These are phyloP conservation scores for Cnidoscolus chayamansa DNA, from an alignment of 441 rosid species.

Conservation along the genomic window DNA sequence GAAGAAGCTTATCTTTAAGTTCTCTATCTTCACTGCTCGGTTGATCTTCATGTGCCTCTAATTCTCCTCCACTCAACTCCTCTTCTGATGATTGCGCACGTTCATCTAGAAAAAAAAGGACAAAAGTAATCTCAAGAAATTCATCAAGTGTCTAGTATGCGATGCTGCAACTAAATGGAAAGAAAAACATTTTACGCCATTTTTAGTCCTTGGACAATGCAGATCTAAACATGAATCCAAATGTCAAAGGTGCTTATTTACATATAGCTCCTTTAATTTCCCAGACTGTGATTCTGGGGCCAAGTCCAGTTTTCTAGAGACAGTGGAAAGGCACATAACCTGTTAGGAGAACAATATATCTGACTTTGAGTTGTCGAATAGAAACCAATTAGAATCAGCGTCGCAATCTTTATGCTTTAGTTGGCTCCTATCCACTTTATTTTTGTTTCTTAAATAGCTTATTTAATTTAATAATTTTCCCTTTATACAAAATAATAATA, in stretches of 20 bases:
- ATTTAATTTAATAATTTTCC: neutral
- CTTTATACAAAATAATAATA: no score
- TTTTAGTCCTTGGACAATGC: neutral
- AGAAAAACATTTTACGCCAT: neutral
- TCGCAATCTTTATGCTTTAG: neutral
- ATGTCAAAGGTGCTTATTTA: neutral
- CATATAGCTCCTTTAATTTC: neutral
- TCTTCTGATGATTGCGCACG: conserved; percentile 78
- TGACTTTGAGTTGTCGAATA: neutral
- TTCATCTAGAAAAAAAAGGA: conserved; percentile 39
- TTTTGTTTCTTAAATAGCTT: neutral
- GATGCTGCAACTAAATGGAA: neutral
- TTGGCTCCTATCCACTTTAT: neutral
- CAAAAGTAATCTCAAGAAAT: conserved; percentile 9
- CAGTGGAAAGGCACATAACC: neutral
- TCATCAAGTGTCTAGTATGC: neutral
- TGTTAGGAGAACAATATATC: neutral
- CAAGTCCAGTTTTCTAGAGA: neutral
- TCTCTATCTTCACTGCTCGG: conserved; percentile 50
- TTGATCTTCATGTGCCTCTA: conserved; percentile 46
- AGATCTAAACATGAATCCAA: neutral
- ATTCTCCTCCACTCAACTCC: conserved; percentile 68
- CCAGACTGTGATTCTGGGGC: neutral
- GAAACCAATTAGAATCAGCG: neutral
- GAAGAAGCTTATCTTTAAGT: conserved; percentile 66